Conservation (phyloP, 2,329 filamentous ascomycete genomes). For the Torrubiella hemipterigena region DNA sequence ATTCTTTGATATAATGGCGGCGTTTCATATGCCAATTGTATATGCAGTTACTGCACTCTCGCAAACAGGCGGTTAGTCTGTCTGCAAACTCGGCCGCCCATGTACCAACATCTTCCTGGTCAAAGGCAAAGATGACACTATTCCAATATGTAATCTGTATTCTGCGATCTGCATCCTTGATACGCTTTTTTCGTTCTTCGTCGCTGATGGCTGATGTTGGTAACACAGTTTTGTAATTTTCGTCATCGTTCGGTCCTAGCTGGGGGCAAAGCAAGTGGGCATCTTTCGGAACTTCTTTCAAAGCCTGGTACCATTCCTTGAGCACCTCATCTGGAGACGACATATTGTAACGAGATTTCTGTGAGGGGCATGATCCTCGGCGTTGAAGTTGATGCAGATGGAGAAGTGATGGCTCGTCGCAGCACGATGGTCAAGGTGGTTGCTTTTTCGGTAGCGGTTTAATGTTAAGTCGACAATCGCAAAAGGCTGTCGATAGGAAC, state of each 20-base stretch:
- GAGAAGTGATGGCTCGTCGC: no score
- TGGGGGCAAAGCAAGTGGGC: constrained; percentile 60
- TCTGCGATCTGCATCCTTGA: constrained; percentile 42
- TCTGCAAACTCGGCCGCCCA: constrained; percentile 48
- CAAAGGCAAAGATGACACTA: constrained; percentile 57
- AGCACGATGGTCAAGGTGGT: no score
- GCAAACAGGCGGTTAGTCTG: constrained; percentile 46
- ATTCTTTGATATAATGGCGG: constrained; percentile 46
- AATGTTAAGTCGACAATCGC: no score
- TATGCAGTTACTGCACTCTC: constrained; percentile 57
- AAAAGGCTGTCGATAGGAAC: no score
- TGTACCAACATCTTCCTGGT: constrained; percentile 44
- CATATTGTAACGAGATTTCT: no score
- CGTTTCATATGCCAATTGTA: constrained; percentile 63
- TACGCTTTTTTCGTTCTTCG: constrained; percentile 38
- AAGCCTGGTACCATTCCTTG: constrained; percentile 28
- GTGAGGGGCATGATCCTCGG: no score
- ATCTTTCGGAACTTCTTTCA: constrained; percentile 30
- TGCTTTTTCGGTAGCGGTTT: no score
- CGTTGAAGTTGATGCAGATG: no score
- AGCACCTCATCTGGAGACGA: no score
- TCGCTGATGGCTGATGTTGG: constrained; percentile 33
- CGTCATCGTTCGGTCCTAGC: constrained; percentile 46
- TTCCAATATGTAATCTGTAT: constrained; percentile 54
- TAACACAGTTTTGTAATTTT: constrained; percentile 42